Base-by-base conservation (phyloP, 768 basidiomycete genomes). In the Xerocomellus intermedius region DNA sequence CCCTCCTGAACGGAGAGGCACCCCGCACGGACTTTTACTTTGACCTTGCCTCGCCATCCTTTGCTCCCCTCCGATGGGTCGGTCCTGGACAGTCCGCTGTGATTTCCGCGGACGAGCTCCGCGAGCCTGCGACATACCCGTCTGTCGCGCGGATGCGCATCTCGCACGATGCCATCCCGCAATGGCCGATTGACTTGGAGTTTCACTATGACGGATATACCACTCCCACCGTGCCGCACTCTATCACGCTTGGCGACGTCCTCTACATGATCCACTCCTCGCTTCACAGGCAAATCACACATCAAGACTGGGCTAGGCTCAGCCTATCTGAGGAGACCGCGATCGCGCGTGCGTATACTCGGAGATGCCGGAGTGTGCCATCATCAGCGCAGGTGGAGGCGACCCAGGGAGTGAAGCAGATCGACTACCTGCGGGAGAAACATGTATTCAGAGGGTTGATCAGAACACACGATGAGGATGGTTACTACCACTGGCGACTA, bases 111-210 rank as follows among this genome's bases (percentile, higher is more conserved):
- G 79, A 81, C 1, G 79, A 84, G 30, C 73, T 86, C 10, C 54
- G 52, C 2, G 74, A 84, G 65, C 72, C 77, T 4, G 86, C 84
- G 17, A 84, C 83, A 9, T 73, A 81, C 59, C 87, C 87, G 0
- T 67, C 78, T 0, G 66, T 82, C 46, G 77, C 75, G 10, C 75
- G 72, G 35, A 76, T 88, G 60, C 76, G 78, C n/a, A 82, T 89
- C 62, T 63, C 76, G 1, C 82, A 80, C 62, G 83, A 87, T 48
- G 58, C 63, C 16, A 74, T 85, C 46, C 81, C 83, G 0, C 62
- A 78, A n/a, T 88, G 86, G 85, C 80, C 83, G 14, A 75, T 87
- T 49, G 77, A 80, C 54, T 66, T 88, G 47, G 71, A 76, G 42
- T 76, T 73, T 59, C 69, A 72, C 12, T 55, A 66, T 35, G 64